Conservation (phyloP, 2,329 filamentous ascomycete genomes). For the Fusarium sublunatum region DNA sequence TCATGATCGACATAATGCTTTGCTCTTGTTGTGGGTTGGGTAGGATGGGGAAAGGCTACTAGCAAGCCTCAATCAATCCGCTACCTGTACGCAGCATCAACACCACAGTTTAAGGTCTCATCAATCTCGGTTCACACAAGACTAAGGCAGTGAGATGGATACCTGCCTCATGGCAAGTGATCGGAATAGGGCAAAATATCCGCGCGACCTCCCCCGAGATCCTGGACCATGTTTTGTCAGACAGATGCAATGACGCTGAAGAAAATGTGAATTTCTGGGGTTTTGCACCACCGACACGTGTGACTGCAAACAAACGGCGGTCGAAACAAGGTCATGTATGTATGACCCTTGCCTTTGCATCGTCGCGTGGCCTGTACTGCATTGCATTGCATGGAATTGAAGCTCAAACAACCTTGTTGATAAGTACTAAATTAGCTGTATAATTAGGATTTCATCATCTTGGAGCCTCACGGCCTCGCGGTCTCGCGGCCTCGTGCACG, state of each 20-base stretch:
- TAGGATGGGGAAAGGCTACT: conserved; percentile 10
- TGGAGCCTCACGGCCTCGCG: conserved; percentile 1
- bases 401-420: background rate
- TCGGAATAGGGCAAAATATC: conserved; percentile 33
- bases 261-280: background rate
- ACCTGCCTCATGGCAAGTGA: conserved; percentile 32
- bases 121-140: conserved; percentile 32
- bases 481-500: conserved; percentile 7
- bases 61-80: conserved; percentile 25
- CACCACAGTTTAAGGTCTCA: conserved; percentile 6
- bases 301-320: conserved; percentile 20
- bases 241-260: conserved; percentile 10
- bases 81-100: conserved; percentile 3
- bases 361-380: conserved; percentile 15
- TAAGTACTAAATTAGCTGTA: background rate
- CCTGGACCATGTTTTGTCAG: conserved; percentile 28
- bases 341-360: conserved; percentile 2
- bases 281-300: conserved; percentile 18
- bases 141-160: conserved; percentile 34
- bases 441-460: background rate
- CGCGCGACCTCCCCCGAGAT: conserved; percentile 30
- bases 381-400: conserved; percentile 2
- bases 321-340: conserved; percentile 8
- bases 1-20: conserved; percentile 32
- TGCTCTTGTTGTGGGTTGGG: conserved; percentile 12